phyloP scores from a whole-genome alignment of 768 basidiomycete species.

The Tephrocybe sp. region DNA sequence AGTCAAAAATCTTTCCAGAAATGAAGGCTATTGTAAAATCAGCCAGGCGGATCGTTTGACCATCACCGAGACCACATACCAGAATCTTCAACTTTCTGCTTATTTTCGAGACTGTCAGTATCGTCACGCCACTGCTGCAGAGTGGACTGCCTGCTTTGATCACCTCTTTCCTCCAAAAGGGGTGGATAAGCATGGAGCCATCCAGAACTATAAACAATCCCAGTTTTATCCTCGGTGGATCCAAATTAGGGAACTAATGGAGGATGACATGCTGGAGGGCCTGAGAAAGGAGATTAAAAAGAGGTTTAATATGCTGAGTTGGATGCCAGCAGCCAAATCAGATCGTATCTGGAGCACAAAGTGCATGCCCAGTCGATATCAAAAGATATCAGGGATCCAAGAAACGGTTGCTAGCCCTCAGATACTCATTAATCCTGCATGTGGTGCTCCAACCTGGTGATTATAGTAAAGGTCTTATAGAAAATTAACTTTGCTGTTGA shows the following conservation, averaged over 20 bases:
- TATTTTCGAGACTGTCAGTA: slow-evolving; percentile 19
- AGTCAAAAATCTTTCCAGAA: slow-evolving; percentile 17
- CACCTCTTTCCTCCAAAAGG: slow-evolving; percentile 14
- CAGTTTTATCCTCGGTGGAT: slow-evolving; percentile 14
- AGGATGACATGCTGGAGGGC: background rate
- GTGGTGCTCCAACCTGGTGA: too few species aligned
- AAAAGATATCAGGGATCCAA: background rate
- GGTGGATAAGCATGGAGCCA: background rate
- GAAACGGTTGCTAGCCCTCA: background rate
- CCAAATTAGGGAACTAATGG: background rate
- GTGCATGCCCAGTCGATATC: background rate
- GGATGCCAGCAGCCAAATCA: slow-evolving; percentile 19
- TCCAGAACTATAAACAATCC: slow-evolving; percentile 16
- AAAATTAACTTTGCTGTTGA: too few species aligned
- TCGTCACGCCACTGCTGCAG: background rate
- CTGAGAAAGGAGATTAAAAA: slow-evolving; percentile 5
- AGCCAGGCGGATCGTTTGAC: background rate
- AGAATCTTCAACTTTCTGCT: slow-evolving; percentile 12
- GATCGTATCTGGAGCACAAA: slow-evolving; percentile 19
- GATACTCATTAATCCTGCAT: background rate
- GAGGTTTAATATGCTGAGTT: slow-evolving; percentile 16
- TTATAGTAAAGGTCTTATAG: too few species aligned
- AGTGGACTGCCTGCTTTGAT: slow-evolving; percentile 17
- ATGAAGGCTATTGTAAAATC: slow-evolving; percentile 12
- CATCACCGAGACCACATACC: slow-evolving; percentile 14